Percentiles rank a stretch among this genome's conserved stretches.
Evolutionary conservation across 176 grass and related monocot species (phyloP).

Genomic region (Chloris gayana): DNA sequence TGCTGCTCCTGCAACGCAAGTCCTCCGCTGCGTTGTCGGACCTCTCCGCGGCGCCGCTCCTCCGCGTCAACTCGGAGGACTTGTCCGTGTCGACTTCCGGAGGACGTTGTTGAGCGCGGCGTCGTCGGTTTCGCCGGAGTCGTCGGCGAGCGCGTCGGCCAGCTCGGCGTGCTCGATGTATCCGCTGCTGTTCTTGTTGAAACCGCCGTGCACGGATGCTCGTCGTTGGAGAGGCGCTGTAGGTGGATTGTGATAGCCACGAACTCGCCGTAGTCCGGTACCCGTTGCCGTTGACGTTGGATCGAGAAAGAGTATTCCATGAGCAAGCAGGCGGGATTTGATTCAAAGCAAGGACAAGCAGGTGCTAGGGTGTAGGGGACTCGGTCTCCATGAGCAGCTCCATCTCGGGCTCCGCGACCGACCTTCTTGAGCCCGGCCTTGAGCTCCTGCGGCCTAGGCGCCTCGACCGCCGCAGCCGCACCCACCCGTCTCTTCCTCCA

Average conservation of each 20-base stretch:
- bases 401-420: slow-evolving; percentile 86
- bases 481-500: too few relatives aligned
- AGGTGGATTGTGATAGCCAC: slow-evolving; percentile 92
- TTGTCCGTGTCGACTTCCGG: slow-evolving; percentile 77
- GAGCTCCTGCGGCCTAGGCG: slow-evolving; percentile 77
- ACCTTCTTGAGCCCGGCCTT: slow-evolving; percentile 79
- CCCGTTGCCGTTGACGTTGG: slow-evolving; percentile 88
- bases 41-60: slow-evolving; percentile 45
- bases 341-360: too few relatives aligned
- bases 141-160: slow-evolving; percentile 71
- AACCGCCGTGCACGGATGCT: slow-evolving; percentile 89
- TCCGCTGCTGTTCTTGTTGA: slow-evolving; percentile 79
- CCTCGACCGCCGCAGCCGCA: too few relatives aligned
- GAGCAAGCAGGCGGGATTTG: neutral
- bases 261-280: slow-evolving; percentile 91
- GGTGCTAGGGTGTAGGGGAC: neutral
- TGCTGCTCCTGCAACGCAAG: slow-evolving; percentile 64
- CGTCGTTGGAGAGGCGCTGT: slow-evolving; percentile 88
- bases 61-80: slow-evolving; percentile 70
- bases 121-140: slow-evolving; percentile 59
- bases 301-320: slow-evolving; percentile 20
- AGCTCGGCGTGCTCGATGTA: slow-evolving; percentile 86
- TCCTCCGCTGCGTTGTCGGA: slow-evolving; percentile 32
- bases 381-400: slow-evolving; percentile 94
- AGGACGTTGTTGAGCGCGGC: slow-evolving; percentile 68